Evolutionary conservation across 2,329 filamentous ascomycete species (phyloP), one percentile per base, ranked within the genome.

Genomic region (Endocalyx cinctus): DNA sequence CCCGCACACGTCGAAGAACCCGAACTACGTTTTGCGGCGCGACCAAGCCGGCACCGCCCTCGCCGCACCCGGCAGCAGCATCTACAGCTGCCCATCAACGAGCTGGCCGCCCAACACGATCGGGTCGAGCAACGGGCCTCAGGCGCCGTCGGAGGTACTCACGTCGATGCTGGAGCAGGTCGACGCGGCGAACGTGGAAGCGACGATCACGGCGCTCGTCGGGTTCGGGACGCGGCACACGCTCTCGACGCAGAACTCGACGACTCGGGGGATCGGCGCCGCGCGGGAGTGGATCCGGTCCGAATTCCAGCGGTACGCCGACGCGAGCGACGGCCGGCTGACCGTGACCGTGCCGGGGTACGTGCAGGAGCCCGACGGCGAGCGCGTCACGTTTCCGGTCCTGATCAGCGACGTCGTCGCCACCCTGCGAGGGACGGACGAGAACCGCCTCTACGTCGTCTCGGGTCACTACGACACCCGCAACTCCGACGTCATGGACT

Each of bases 201-300:
- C 61, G 7, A 73, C 59, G 36, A 69, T 78, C 41, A 55, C 59
- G 33, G 76, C 69, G 42, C 64, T 78, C 1, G 72, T 70, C 4
- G 67, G 63, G 12, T 79, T 76, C 41, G 73, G 70, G 17, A 78
- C 74, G 5, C 62, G 74, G 6, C 72, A 77, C 46, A 77, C 74
- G 1, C 55, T 77, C 1, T 74, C 70, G 5, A 61, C 55, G 2
- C 70, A 75, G 42, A 74, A 68, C 37, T 65, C 64, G 20, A 62
- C 62, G 4, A 67, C 60, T 3, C 59, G 67, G 5, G 74, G 74
- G 2, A 76, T 78, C 33, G 71, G 72, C 2, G 73, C 73, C 5
- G 72, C 74, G 10, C 54, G 73, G 38, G 70, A 77, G 46, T 77
- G 73, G 72, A 69, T 78, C 29, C 62, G 63, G 19, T 54, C 55